Evolutionary conservation across 1,139 yeast species (phyloP).

Genomic region (Ashbya aceris): DNA sequence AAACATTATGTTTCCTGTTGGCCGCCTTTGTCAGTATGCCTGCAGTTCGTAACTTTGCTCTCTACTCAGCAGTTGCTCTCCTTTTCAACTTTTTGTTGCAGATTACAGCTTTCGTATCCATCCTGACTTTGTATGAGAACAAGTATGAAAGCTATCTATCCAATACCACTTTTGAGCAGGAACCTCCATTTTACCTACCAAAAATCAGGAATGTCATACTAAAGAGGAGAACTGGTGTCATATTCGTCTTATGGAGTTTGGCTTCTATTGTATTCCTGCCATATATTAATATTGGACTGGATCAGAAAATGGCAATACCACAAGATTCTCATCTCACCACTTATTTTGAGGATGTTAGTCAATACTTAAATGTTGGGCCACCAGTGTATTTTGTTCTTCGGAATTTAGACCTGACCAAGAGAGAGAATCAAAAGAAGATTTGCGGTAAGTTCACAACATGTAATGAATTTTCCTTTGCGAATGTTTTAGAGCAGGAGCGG

Average conservation of each 20-base stretch:
- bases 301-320: constrained; percentile 84
- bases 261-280: constrained; percentile 64
- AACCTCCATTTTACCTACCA: constrained; percentile 17
- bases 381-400: constrained; percentile 79
- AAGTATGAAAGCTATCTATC: constrained; percentile 5
- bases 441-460: constrained; percentile 90
- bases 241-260: constrained; percentile 57
- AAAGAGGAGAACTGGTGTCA: constrained; percentile 39
- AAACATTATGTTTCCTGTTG: constrained; percentile 64
- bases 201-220: constrained; percentile 54
- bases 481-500: constrained; percentile 80
- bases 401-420: constrained; percentile 50
- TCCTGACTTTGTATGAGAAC: constrained; percentile 35
- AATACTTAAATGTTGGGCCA: constrained; percentile 77
- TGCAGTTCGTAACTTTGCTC: constrained; percentile 87
- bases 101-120: constrained; percentile 69
- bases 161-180: constrained; percentile 4
- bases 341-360: constrained; percentile 69
- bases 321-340: constrained; percentile 67
- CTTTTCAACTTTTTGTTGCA: constrained; percentile 68
- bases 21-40: constrained; percentile 89
- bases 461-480: constrained; percentile 65
- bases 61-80: constrained; percentile 83
- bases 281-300: constrained; percentile 63
- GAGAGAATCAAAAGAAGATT: constrained; percentile 56